Evolutionary conservation across 192 early-diverging fungal species (phyloP), one percentile per base, ranked within the genome.

Genomic region (Backusella parvicylindrica): DNA sequence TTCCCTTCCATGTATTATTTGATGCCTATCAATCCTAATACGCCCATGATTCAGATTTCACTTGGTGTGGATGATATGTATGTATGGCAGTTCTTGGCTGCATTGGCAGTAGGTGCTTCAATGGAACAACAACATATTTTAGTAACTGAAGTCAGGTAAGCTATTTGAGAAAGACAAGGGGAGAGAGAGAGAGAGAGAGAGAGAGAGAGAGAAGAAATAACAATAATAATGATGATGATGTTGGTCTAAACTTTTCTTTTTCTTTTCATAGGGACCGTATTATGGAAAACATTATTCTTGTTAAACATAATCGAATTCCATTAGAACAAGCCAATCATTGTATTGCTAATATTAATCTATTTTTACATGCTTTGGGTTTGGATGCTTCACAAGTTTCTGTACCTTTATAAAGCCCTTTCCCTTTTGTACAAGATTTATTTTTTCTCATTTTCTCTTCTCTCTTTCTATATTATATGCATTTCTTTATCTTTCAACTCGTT

Each of bases 61-160:
- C 71, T 84, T 53, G 79, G 81, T 75, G 70, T 88, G 40, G 90
- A 95, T 79, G 96, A 98, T 77, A 86, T 95, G 36, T 95, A 97
- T 76, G 93, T 98, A 12, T 99, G 98, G 98, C 97, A 98, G 78
- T 99, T 99, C 75, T 84, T 99, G 82, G 95, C 98, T 0, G 93
- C 96, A 1, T 92, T 99, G 87, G 97, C 98, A 0, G 91, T 96
- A 2, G 93, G 95, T 15, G 98, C 98, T 0, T 92, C 93, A 1
- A 91, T 93, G 67, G 98, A 99, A 35, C 96, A 98, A 84, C 98
- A 99, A 85, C 90, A 94, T 38, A 84, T 94, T 28, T 84, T 99
- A 43, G 92, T 99, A 26, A 92, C 94, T 0, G 96, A 98, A 88
- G 93, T 96, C 41, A 84, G 95, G 84, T 93, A 91, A 30, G 75